These are phyloP conservation scores for Phylloporus sp. DNA, from an alignment of 768 basidiomycete genomes.

Conservation along the genomic window DNA sequence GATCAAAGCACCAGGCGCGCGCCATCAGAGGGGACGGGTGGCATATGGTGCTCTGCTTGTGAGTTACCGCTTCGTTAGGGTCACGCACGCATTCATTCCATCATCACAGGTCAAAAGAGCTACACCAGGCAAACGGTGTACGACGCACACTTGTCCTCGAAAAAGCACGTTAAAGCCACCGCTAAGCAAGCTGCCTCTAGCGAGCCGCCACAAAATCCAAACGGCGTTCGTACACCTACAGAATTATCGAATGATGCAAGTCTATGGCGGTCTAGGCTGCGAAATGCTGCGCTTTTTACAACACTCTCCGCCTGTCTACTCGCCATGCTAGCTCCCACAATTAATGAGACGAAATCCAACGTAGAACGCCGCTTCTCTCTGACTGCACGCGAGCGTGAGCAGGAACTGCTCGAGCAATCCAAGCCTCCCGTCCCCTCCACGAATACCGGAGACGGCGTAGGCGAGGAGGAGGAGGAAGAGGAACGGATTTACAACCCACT, in stretches of 20 bases:
- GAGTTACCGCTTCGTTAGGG: slow-evolving; percentile 32
- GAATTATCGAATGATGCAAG: slow-evolving; percentile 32
- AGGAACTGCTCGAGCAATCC: slow-evolving; percentile 76
- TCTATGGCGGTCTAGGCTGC: slow-evolving; percentile 45
- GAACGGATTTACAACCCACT: slow-evolving; percentile 97
- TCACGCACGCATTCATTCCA: slow-evolving; percentile 1
- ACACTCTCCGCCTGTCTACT: slow-evolving; percentile 67
- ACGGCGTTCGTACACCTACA: slow-evolving; percentile 25
- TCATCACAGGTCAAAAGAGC: slow-evolving; percentile 73
- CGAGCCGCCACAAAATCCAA: slow-evolving; percentile 32
- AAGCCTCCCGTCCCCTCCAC: slow-evolving; percentile 46
- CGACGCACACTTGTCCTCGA: slow-evolving; percentile 91
- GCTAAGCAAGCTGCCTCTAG: slow-evolving; percentile 57
- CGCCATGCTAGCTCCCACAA: slow-evolving; percentile 51
- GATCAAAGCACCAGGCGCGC: slow-evolving; percentile 38
- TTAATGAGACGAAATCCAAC: slow-evolving; percentile 91
- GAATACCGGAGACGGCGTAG: slow-evolving; percentile 41
- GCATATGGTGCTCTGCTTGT: slow-evolving; percentile 96
- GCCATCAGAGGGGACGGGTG: slow-evolving; percentile 42
- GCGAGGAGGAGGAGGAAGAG: slow-evolving; percentile 88
- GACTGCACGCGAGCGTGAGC: slow-evolving; percentile 95
- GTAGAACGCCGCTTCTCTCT: slow-evolving; percentile 95
- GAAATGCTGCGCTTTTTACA: slow-evolving; percentile 66
- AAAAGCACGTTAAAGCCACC: slow-evolving; percentile 92
- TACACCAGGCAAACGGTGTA: slow-evolving; percentile 98